Evolutionary conservation across 148 eudicot genomes (phyloP).

Genomic region (Linanthus parryae): DNA sequence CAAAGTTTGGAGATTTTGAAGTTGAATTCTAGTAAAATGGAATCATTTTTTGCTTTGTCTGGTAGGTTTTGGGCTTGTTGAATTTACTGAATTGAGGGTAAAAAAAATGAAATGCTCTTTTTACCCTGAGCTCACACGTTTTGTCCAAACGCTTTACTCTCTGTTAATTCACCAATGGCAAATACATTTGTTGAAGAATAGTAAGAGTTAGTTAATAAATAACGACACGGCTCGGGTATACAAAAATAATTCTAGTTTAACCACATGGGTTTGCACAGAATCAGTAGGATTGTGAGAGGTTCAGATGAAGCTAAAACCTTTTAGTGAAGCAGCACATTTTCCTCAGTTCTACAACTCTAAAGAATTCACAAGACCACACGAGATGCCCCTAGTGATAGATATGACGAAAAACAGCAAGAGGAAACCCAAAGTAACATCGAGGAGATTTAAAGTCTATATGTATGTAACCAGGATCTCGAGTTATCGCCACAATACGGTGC

Average conservation of each 20-base stretch:
- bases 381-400: no score
- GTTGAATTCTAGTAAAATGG: background rate
- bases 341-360: background rate
- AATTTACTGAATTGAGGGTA: background rate
- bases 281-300: background rate
- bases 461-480: no score
- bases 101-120: background rate
- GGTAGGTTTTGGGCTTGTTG: background rate
- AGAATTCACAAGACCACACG: background rate
- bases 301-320: no score
- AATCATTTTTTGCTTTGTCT: background rate
- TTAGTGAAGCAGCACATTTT: background rate
- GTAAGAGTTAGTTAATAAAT: no score
- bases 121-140: no score
- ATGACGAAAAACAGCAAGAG: no score
- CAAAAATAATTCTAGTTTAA: background rate
- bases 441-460: no score
- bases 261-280: background rate
- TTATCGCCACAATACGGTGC: no score
- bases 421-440: no score
- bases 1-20: background rate
- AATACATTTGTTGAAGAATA: background rate
- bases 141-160: background rate
- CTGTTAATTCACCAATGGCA: background rate
- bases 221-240: background rate